These are phyloP conservation scores for Cenchrus fungigraminus DNA, from an alignment of 176 grass and related monocot species.

Conservation along the genomic window DNA sequence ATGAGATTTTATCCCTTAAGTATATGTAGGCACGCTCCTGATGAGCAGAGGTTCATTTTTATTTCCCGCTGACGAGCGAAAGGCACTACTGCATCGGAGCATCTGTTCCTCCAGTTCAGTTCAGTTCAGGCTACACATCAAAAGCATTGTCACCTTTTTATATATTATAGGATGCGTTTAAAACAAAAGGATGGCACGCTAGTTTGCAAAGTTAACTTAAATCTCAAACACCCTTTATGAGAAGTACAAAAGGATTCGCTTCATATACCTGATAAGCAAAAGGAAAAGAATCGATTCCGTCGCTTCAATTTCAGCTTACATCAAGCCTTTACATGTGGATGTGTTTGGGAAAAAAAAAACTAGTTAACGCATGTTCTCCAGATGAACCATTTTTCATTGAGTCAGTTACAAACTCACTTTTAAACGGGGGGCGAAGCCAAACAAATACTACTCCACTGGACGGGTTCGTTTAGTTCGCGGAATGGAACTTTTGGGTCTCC, in stretches of 20 bases:
- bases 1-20: not conserved
- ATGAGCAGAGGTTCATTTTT: not conserved
- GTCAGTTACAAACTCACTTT: not conserved
- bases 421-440: too few relatives aligned
- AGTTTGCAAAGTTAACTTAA: not conserved
- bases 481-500: too few relatives aligned
- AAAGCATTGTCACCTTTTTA: not conserved
- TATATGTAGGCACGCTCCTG: not conserved
- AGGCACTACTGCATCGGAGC: not conserved
- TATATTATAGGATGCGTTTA: not conserved
- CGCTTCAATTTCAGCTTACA: not conserved
- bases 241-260: not conserved
- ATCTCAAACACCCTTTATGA: not conserved
- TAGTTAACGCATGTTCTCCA: too few relatives aligned
- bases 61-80: not conserved
- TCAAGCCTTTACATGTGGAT: not conserved
- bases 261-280: not conserved
- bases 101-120: conserved; percentile 6
- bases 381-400: not conserved
- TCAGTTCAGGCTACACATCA: not conserved
- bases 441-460: too few relatives aligned
- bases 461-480: too few relatives aligned
- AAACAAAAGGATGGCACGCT: not conserved
- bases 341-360: too few relatives aligned
- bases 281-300: not conserved